Evolutionary conservation across 768 basidiomycete genomes (phyloP).

Genomic region (Leccinum olivaceopallidum): DNA sequence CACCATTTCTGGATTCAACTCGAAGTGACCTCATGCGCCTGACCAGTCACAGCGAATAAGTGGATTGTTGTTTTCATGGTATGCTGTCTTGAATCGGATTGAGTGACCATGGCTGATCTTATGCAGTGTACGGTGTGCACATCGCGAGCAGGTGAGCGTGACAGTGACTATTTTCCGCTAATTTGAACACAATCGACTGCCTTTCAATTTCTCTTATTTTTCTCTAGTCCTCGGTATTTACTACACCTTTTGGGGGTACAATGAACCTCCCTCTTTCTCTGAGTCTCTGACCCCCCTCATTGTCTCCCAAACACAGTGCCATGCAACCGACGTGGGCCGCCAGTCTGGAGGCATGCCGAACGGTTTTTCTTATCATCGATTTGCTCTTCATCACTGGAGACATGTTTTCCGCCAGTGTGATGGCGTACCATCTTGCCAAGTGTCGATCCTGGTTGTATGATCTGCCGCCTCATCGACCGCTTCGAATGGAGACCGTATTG

Average conservation of each 20-base stretch:
- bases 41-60: slow-evolving; percentile 17
- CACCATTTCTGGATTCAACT: neutral
- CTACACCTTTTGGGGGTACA: slow-evolving; percentile 17
- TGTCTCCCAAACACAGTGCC: slow-evolving; percentile 6
- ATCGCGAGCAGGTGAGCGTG: slow-evolving; percentile 21
- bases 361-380: slow-evolving; percentile 21
- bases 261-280: neutral
- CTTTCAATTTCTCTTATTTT: neutral
- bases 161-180: neutral
- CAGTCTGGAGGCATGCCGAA: slow-evolving; percentile 5
- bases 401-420: slow-evolving; percentile 18
- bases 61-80: slow-evolving; percentile 25
- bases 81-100: neutral
- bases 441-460: slow-evolving; percentile 12
- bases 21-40: slow-evolving; percentile 1
- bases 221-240: slow-evolving; percentile 19
- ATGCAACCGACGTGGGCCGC: slow-evolving; percentile 7
- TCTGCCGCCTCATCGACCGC: neutral
- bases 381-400: slow-evolving; percentile 27
- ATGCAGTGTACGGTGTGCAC: slow-evolving; percentile 16
- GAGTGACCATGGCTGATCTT: neutral
- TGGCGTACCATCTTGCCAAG: slow-evolving; percentile 25
- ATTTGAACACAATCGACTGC: neutral
- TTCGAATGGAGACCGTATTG: slow-evolving; percentile 22
- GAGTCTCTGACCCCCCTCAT: neutral